Percentiles rank a stretch among this genome's conserved stretches.
phyloP scores from a whole-genome alignment of 306 rosid genomes.

The Lathyrus sativus region DNA sequence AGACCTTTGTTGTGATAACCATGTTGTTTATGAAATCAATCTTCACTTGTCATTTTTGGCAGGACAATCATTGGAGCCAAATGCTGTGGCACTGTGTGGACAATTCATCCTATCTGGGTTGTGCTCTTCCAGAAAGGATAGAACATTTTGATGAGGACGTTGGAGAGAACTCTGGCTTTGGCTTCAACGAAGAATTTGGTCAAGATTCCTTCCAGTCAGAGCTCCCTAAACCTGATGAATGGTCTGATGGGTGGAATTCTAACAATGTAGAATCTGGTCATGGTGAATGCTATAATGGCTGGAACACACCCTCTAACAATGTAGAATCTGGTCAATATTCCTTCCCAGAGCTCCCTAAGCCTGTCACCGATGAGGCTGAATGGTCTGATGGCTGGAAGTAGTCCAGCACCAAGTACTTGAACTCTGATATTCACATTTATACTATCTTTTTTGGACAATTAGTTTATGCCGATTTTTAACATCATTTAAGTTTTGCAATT shows the following conservation, averaged over 20 bases:
- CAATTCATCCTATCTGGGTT: conserved; percentile 77
- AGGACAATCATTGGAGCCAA: conserved; percentile 84
- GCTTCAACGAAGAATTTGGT: conserved; percentile 32
- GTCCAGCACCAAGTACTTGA: conserved; percentile 3
- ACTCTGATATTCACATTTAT: neutral
- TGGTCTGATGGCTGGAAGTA: conserved; percentile 90
- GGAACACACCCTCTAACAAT: conserved; percentile 17
- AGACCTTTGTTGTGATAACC: conserved; percentile 19
- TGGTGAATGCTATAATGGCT: conserved; percentile 2
- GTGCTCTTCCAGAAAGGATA: conserved; percentile 67
- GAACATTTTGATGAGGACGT: conserved; percentile 39
- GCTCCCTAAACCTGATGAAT: conserved; percentile 57
- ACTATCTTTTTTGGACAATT: neutral
- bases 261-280: conserved; percentile 30
- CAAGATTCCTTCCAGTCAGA: conserved; percentile 40
- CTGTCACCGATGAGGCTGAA: conserved; percentile 62
- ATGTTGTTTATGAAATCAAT: conserved; percentile 27
- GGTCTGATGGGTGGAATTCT: conserved; percentile 86
- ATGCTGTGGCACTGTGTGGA: conserved; percentile 82
- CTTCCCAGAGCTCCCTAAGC: conserved; percentile 44
- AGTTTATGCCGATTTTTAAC: conserved; percentile 17
- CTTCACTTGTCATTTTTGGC: conserved; percentile 41
- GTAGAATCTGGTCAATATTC: conserved; percentile 41
- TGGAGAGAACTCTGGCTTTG: conserved; percentile 37
- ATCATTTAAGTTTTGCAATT: neutral